These are phyloP conservation scores for Trypanosoma melophagium DNA, from an alignment of 208 protist genomes.

Conservation along the genomic window DNA sequence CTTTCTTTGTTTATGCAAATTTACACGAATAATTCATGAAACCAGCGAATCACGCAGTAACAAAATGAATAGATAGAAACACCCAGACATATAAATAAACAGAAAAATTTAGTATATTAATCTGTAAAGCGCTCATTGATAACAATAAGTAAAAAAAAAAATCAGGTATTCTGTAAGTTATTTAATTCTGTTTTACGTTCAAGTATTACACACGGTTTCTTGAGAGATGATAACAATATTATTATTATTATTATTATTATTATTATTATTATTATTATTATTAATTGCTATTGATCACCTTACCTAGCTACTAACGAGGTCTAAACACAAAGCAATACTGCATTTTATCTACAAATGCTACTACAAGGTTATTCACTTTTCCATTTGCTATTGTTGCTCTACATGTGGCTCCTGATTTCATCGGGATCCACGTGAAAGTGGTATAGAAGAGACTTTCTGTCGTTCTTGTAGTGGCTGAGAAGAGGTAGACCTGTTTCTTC, in stretches of 20 bases:
- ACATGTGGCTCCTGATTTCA: neutral
- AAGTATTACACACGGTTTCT: no score
- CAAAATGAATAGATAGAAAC: slow-evolving; percentile 25
- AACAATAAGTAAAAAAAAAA: no score
- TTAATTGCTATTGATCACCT: no score
- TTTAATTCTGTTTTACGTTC: no score
- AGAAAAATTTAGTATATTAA: no score
- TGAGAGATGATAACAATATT: no score
- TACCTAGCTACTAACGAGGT: no score
- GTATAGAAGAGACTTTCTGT: neutral
- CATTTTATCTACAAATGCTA: no score
- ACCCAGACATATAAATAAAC: neutral
- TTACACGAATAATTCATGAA: neutral
- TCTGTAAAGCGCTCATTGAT: no score
- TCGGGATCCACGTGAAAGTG: neutral
- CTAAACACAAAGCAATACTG: neutral
- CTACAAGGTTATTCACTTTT: neutral
- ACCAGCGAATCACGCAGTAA: slow-evolving; percentile 13
- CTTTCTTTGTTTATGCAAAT: neutral
- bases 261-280: no score
- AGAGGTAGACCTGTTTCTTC: neutral
- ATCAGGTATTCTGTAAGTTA: no score
- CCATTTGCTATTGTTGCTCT: neutral
- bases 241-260: no score
- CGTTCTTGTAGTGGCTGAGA: neutral